Percentiles rank a stretch among this genome's conserved stretches.
Conservation (phyloP, 139 green algal genomes). For the Chlamydomonas incerta region DNA sequence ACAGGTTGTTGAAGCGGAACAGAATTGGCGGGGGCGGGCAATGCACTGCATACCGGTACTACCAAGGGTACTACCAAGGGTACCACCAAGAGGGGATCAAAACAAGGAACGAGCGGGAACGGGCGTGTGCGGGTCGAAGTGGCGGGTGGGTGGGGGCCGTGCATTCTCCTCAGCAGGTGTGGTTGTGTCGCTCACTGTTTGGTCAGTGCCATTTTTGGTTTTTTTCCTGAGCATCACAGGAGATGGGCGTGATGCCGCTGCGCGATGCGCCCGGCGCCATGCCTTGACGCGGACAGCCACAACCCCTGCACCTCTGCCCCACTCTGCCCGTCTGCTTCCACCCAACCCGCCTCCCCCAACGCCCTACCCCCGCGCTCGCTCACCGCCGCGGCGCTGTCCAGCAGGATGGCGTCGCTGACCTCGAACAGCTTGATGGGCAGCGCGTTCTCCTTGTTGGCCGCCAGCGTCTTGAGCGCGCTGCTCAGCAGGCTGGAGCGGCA, state of each 20-base stretch:
- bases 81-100: too few relatives aligned
- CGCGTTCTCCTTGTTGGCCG: slow-evolving; percentile 91
- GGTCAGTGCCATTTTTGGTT: slow-evolving; percentile 24
- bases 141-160: too few relatives aligned
- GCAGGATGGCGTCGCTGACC: slow-evolving; percentile 62
- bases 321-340: not conserved
- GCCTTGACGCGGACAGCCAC: too few relatives aligned
- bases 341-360: not conserved
- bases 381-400: slow-evolving; percentile 10
- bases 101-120: too few relatives aligned
- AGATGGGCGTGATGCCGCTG: too few relatives aligned
- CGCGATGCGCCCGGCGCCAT: too few relatives aligned
- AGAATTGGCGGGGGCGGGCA: too few relatives aligned
- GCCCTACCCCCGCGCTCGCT: not conserved
- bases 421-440: slow-evolving; percentile 97
- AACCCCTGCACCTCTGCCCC: not conserved
- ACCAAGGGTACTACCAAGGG: too few relatives aligned
- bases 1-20: too few relatives aligned
- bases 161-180: slow-evolving; percentile 19
- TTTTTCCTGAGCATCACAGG: slow-evolving; percentile 17
- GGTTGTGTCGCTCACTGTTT: not conserved
- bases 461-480: slow-evolving; percentile 94
- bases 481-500: slow-evolving; percentile 72
- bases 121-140: too few relatives aligned
- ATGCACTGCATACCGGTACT: too few relatives aligned